Evolutionary conservation across 2,329 filamentous ascomycete genomes (phyloP).

Genomic region (Laburnicola sp.): DNA sequence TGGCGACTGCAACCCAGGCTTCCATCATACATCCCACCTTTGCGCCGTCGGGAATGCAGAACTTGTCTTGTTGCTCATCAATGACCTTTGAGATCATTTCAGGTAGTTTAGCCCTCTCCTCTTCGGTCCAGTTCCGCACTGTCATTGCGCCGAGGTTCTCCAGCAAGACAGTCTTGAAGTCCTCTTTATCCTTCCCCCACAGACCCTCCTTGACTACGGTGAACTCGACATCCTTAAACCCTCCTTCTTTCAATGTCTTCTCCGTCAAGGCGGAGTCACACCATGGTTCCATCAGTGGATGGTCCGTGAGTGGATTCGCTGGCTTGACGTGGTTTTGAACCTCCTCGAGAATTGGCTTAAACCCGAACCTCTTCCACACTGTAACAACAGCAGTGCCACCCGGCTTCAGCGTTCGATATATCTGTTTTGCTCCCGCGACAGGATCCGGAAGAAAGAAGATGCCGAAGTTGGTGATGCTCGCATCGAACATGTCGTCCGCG

Average conservation of each 20-base stretch:
- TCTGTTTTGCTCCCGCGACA: constrained; percentile 30
- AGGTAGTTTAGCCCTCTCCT: constrained; percentile 9
- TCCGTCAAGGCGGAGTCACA: constrained; percentile 6
- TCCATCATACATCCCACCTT: constrained; percentile 6
- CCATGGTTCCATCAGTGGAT: constrained; percentile 10
- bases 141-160: constrained; percentile 5
- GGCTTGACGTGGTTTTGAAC: constrained; percentile 4
- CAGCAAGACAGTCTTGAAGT: constrained; percentile 8
- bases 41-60: constrained; percentile 5
- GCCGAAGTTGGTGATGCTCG: constrained; percentile 40
- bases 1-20: constrained; percentile 6
- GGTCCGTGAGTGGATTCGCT: constrained; percentile 4
- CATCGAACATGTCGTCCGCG: constrained; percentile 31
- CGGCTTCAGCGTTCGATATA: constrained; percentile 34
- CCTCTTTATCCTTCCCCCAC: constrained; percentile 12
- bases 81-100: constrained; percentile 2
- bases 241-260: constrained; percentile 4
- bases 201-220: constrained; percentile 9
- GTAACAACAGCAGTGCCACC: constrained; percentile 39
- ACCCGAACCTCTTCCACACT: constrained; percentile 11
- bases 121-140: constrained; percentile 9
- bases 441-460: constrained; percentile 35
- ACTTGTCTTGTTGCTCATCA: constrained; percentile 8
- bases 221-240: constrained; percentile 9
- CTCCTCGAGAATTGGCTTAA: constrained; percentile 8